Evolutionary conservation across 2,329 filamentous ascomycete species (phyloP), one percentile per base, ranked within the genome.

Genomic region (Chaetomium sp.): DNA sequence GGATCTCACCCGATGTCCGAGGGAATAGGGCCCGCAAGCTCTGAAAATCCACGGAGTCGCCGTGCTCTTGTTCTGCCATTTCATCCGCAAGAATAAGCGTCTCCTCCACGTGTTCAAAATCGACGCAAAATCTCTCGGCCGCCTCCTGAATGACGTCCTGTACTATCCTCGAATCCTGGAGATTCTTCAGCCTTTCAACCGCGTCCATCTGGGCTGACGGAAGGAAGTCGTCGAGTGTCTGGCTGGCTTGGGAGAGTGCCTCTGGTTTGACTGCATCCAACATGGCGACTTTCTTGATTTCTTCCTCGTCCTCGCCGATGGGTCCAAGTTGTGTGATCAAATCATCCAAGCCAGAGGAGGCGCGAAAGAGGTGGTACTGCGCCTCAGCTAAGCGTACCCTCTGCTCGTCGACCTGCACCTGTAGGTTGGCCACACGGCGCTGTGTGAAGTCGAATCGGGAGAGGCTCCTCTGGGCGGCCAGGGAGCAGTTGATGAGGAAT

Each of bases 191-290:
- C 58, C 90, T 89, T 50, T 94, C 88, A 64, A 89, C 84, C 2
- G 91, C 91, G 68, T 99, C 94, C 77, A 96, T 92, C 35, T 96
- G 78, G 2, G 92, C 94, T 1, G 90, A 95, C 0, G 94, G 91
- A 32, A 99, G 76, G 72, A 97, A 99, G 58, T 90, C 85, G 66
- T 99, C 94, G 6, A 99, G 77, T 42, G 79, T 80, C 64, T 91
- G 88, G 64, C 89, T 89, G 2, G 86, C 84, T 49, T 77, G 73
- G 1, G 79, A 72, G n/a, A 97, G 75, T 0, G 78, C 71, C 5
- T 78, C 72, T 0, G 81, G 78, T 56, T 85, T 79, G 66, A 89
- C 81, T 4, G 78, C 71, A 0, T 78, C 74, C 1, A 87, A 74
- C 1, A 67, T 66, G 1, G 75, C 68, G 32, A 89, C 77, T 10